Percentiles rank a stretch among this genome's conserved stretches.
Conservation (phyloP, 345 rosid species). For the Pistacia atlantica region DNA sequence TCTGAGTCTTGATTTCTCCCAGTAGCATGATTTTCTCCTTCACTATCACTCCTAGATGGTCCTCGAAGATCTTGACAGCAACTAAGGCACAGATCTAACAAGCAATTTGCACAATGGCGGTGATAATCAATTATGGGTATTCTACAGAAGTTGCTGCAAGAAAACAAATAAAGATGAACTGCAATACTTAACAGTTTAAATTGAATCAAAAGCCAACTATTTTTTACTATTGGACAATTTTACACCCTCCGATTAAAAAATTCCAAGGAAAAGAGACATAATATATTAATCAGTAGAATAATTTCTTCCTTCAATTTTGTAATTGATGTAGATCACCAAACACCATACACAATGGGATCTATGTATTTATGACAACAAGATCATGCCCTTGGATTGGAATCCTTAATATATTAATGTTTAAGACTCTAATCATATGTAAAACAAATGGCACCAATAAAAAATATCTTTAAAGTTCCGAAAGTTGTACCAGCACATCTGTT, state of each 20-base stretch:
- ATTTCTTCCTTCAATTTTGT: not conserved
- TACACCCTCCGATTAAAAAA: constrained; percentile 13
- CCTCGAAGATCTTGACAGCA: constrained; percentile 95
- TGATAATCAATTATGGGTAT: constrained; percentile 94
- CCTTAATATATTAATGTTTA: not conserved
- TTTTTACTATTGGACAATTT: not conserved
- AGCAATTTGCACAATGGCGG: constrained; percentile 82
- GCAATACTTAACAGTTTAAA: not conserved
- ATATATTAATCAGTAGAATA: not conserved
- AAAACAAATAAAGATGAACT: constrained; percentile 26
- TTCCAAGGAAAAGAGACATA: not conserved
- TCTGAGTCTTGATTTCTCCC: constrained; percentile 37
- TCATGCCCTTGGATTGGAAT: not conserved
- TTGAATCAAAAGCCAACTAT: not conserved
- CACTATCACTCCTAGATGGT: constrained; percentile 40
- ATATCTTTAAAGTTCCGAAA: constrained; percentile 16
- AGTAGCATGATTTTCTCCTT: constrained; percentile 33
- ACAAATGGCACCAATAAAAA: not conserved
- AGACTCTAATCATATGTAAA: not conserved
- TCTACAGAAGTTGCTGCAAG: constrained; percentile 87
- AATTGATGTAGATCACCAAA: constrained; percentile 10
- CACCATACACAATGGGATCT: not conserved
- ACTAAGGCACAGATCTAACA: constrained; percentile 81
- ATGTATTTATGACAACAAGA: not conserved
- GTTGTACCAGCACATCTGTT: constrained; percentile 98